These are phyloP conservation scores for Neurospora intermedia DNA, from an alignment of 495 filamentous ascomycete species.

Conservation along the genomic window DNA sequence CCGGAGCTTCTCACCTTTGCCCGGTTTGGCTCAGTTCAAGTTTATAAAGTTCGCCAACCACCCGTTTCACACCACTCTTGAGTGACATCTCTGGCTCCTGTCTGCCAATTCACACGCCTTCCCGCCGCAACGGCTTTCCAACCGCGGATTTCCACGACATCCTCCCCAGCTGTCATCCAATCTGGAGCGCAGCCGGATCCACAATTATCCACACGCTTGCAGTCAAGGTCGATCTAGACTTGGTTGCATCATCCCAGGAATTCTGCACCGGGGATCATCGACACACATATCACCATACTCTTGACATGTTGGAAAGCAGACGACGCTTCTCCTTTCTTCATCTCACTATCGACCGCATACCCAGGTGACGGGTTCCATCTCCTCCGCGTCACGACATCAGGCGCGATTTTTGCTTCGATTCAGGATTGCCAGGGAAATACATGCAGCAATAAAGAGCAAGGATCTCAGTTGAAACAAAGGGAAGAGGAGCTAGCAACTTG, in stretches of 20 bases:
- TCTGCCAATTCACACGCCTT: slow-evolving; percentile 11
- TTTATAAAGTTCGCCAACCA: slow-evolving; percentile 12
- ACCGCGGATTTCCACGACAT: slow-evolving; percentile 14
- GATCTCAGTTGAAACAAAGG: slow-evolving; percentile 2
- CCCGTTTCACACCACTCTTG: slow-evolving; percentile 9
- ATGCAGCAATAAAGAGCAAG: slow-evolving; percentile 9
- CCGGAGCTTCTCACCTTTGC: slow-evolving; percentile 9
- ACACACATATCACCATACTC: slow-evolving; percentile 16
- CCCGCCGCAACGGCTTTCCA: neutral
- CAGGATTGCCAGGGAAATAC: slow-evolving; percentile 12
- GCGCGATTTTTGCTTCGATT: slow-evolving; percentile 23
- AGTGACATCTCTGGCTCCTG: slow-evolving; percentile 13
- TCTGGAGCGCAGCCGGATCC: slow-evolving; percentile 22
- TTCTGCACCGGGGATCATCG: slow-evolving; percentile 22
- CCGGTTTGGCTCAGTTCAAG: neutral
- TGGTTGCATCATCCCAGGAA: slow-evolving; percentile 20
- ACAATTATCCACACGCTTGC: slow-evolving; percentile 15
- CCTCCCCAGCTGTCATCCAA: slow-evolving; percentile 13
- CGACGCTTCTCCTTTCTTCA: slow-evolving; percentile 33
- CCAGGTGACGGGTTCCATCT: slow-evolving; percentile 44
- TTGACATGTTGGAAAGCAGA: slow-evolving; percentile 43
- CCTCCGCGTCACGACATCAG: slow-evolving; percentile 36
- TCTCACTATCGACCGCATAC: slow-evolving; percentile 46
- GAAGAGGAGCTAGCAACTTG: slow-evolving; percentile 9
- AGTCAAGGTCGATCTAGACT: slow-evolving; percentile 21